Percentiles rank a stretch among this genome's conserved stretches.
Conservation (phyloP, 2,329 filamentous ascomycete species). For the Stachybotrys elegans region DNA sequence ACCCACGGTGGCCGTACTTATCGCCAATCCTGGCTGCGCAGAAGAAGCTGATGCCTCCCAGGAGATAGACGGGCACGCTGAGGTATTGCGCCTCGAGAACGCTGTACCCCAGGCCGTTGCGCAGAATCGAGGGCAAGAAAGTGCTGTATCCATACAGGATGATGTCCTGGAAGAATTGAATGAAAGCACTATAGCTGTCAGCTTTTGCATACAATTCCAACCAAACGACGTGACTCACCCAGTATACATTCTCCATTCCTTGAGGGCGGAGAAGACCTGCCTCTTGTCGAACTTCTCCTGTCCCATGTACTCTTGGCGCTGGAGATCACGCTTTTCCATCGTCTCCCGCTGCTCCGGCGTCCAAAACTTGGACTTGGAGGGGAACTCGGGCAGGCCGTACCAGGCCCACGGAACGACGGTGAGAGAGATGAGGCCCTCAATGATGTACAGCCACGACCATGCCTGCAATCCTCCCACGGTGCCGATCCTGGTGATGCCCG, state of each 20-base stretch:
- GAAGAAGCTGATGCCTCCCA: conserved; percentile 41
- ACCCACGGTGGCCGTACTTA: conserved; percentile 24
- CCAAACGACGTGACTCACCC: neutral
- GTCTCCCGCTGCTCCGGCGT: neutral
- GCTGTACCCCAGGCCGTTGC: conserved; percentile 41
- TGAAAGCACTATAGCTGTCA: conserved; percentile 22
- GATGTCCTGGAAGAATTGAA: conserved; percentile 48
- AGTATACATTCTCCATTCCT: neutral
- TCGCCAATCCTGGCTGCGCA: conserved; percentile 41
- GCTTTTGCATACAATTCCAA: neutral
- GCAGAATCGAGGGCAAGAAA: conserved; percentile 52
- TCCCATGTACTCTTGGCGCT: neutral
- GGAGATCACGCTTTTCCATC: neutral
- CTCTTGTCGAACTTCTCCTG: neutral
- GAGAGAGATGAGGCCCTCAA: conserved; percentile 22
- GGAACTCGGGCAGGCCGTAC: neutral
- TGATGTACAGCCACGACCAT: conserved; percentile 36
- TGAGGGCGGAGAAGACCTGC: neutral
- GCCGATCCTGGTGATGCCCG: conserved; percentile 27
- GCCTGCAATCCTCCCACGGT: conserved; percentile 20
- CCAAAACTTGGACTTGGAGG: neutral
- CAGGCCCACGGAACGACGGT: neutral
- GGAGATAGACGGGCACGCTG: conserved; percentile 52
- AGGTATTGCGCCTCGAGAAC: conserved; percentile 47
- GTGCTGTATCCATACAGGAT: conserved; percentile 53